Evolutionary conservation across 352 stramenopile genomes (phyloP).

Genomic region (Pythium inflatum): DNA sequence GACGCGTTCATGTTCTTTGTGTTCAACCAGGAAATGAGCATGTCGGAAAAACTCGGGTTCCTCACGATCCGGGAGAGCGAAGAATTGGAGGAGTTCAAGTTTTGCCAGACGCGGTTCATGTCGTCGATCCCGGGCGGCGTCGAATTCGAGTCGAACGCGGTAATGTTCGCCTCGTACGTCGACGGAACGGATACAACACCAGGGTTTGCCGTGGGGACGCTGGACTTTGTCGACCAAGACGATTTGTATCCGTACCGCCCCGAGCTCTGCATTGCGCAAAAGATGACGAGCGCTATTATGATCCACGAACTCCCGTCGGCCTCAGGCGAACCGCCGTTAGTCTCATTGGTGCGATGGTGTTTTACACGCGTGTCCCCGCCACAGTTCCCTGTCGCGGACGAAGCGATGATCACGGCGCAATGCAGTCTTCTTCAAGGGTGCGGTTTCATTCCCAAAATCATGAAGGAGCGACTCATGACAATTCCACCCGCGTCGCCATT

Average conservation of each 20-base stretch:
- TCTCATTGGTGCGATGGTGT: conserved; percentile 9
- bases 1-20: conserved; percentile 24
- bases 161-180: conserved; percentile 8
- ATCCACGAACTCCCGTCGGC: conserved; percentile 1
- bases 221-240: conserved; percentile 25
- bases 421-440: neutral
- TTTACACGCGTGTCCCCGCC: neutral
- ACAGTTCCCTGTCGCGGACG: neutral
- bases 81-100: conserved; percentile 9
- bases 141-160: conserved; percentile 26
- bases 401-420: neutral
- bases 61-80: conserved; percentile 31
- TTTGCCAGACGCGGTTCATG: conserved; percentile 15
- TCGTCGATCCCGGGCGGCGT: conserved; percentile 5
- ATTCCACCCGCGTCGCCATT: no score
- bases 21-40: conserved; percentile 22
- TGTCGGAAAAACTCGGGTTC: conserved; percentile 25
- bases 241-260: conserved; percentile 25
- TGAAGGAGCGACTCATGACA: neutral
- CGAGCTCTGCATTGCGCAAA: neutral
- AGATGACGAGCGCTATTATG: conserved; percentile 1
- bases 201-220: neutral
- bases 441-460: neutral
- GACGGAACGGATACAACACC: neutral
- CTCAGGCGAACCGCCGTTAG: conserved; percentile 1